Conservation (phyloP, 352 stramenopile species). For the Plasmopara halstedii region DNA sequence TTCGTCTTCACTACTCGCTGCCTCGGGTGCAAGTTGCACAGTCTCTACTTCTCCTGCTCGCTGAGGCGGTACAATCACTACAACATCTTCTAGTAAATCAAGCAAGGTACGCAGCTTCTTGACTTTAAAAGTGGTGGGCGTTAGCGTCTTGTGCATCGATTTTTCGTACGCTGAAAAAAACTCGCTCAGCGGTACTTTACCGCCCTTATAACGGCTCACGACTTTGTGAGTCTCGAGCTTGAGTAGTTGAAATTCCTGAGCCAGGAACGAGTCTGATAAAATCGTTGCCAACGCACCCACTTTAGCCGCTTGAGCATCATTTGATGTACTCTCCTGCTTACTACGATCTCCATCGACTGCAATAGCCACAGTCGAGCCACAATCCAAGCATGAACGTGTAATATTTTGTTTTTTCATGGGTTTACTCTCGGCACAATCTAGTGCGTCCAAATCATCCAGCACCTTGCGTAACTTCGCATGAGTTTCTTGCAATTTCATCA, state of each 20-base stretch:
- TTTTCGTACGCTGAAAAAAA: slow-evolving; percentile 48
- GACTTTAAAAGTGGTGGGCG: slow-evolving; percentile 43
- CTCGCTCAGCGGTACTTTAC: slow-evolving; percentile 34
- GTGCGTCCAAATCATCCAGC: slow-evolving; percentile 52
- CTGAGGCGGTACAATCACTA: slow-evolving; percentile 37
- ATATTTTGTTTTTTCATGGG: slow-evolving; percentile 54
- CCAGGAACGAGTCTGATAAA: slow-evolving; percentile 33
- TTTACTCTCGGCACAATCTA: slow-evolving; percentile 47
- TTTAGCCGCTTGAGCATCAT: slow-evolving; percentile 26
- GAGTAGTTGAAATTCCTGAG: slow-evolving; percentile 44
- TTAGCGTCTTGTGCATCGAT: slow-evolving; percentile 64
- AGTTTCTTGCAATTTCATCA: slow-evolving; percentile 14
- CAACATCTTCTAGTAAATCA: slow-evolving; percentile 45
- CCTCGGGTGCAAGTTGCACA: slow-evolving; percentile 46
- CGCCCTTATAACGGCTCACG: slow-evolving; percentile 43
- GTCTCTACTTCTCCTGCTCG: slow-evolving; percentile 49
- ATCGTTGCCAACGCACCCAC: slow-evolving; percentile 43
- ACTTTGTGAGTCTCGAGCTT: slow-evolving; percentile 74
- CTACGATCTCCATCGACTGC: not conserved
- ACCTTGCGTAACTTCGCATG: slow-evolving; percentile 36
- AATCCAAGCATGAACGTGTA: slow-evolving; percentile 29
- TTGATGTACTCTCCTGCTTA: not conserved
- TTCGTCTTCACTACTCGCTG: slow-evolving; percentile 26
- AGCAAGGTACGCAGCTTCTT: slow-evolving; percentile 75
- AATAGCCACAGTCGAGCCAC: slow-evolving; percentile 1